A percentile compares a stretch with the other conserved stretches of the same genome.
These are phyloP conservation scores for Tremella mesenterica DNA, from an alignment of 768 basidiomycete genomes.

Conservation along the genomic window DNA sequence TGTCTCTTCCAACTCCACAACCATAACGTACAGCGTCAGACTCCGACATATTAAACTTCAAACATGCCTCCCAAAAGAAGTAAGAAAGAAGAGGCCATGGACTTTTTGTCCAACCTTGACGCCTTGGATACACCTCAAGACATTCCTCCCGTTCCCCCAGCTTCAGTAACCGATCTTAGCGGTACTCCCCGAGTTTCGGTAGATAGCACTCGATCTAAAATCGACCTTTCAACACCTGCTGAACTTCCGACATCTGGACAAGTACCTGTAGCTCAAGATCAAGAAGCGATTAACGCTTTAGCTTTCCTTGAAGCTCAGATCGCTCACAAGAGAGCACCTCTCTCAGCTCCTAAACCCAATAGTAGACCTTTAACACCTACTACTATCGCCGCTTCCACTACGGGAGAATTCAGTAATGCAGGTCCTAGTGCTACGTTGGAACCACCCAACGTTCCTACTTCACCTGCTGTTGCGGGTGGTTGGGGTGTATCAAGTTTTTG, in stretches of 20 bases:
- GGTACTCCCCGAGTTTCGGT: conserved; percentile 22
- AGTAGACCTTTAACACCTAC: conserved; percentile 45
- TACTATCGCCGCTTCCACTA: conserved; percentile 3
- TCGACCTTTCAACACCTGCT: no score
- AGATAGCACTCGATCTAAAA: conserved; percentile 19
- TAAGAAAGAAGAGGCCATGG: conserved; percentile 62
- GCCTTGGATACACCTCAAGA: conserved; percentile 48
- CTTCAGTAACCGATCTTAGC: neutral
- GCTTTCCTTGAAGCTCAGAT: conserved; percentile 86
- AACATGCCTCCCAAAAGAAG: conserved; percentile 40
- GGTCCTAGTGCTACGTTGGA: conserved; percentile 9
- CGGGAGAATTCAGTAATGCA: no score
- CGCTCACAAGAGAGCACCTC: conserved; percentile 64
- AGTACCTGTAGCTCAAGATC: conserved; percentile 43
- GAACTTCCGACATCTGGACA: neutral
- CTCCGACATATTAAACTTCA: neutral
- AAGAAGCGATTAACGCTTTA: conserved; percentile 71
- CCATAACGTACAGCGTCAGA: no score
- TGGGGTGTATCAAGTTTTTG: conserved; percentile 74
- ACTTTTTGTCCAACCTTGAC: conserved; percentile 90
- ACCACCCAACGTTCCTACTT: conserved; percentile 26
- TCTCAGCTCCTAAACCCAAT: conserved; percentile 38
- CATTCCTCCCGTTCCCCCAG: neutral
- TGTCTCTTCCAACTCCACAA: no score
- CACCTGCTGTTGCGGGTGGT: conserved; percentile 50